These are phyloP conservation scores for Penicillium janthinellum DNA, from an alignment of 2,329 filamentous ascomycete species.

Conservation along the genomic window DNA sequence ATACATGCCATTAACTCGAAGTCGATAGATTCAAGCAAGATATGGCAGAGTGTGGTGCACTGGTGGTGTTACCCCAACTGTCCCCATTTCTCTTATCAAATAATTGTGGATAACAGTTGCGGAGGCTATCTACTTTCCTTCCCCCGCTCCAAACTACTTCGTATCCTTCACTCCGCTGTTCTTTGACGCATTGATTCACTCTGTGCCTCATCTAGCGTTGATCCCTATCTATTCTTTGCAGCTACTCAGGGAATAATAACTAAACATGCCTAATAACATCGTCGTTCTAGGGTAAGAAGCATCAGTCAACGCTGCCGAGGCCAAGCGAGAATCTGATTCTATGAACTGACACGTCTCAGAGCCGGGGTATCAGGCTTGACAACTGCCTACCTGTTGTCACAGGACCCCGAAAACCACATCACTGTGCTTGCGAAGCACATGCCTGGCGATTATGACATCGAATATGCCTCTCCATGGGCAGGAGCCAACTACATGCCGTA, in stretches of 20 bases:
- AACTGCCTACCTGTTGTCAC: constrained; percentile 63
- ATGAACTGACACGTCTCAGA: constrained; percentile 38
- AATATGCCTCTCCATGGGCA: constrained; percentile 89
- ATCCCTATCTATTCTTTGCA: neutral
- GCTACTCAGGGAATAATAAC: neutral
- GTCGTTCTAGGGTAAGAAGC: constrained; percentile 43
- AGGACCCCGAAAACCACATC: constrained; percentile 58
- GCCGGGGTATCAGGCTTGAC: constrained; percentile 69
- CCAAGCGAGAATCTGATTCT: neutral
- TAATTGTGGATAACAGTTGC: constrained; percentile 10
- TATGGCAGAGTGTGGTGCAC: neutral
- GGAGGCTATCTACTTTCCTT: constrained; percentile 12
- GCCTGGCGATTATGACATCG: constrained; percentile 88
- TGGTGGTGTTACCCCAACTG: constrained; percentile 7
- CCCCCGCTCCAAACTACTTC: constrained; percentile 10
- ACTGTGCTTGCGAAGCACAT: constrained; percentile 84
- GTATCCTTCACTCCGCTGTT: neutral
- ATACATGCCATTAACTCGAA: neutral
- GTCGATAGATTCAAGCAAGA: neutral
- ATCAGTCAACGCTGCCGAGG: neutral
- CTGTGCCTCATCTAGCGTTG: neutral
- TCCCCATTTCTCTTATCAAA: constrained; percentile 22
- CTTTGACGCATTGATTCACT: constrained; percentile 1
- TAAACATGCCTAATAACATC: constrained; percentile 41
- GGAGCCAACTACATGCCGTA: constrained; percentile 79